A percentile compares a stretch with the other conserved stretches of the same genome.
Conservation (phyloP, 139 green algal genomes). For the Chlorella sp. region DNA sequence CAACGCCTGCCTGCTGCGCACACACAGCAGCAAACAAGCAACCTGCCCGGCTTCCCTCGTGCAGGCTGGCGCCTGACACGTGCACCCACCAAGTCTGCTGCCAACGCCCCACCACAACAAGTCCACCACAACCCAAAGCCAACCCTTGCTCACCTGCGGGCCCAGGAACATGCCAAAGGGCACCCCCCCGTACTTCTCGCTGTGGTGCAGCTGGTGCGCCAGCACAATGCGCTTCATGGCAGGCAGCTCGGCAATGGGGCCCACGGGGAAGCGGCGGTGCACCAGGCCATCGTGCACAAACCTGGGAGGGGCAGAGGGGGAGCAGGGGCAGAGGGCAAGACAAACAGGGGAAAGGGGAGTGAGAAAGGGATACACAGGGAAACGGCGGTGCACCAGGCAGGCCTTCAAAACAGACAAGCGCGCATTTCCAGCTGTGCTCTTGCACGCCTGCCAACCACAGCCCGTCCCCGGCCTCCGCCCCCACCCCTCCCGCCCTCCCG, state of each 20-base stretch:
- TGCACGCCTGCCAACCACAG: neutral
- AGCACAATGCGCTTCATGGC: conserved; percentile 87
- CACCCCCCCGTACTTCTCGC: conserved; percentile 92
- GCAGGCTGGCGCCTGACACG: neutral
- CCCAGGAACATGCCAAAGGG: conserved; percentile 97
- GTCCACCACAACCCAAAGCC: neutral
- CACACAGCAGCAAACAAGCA: too few relatives aligned
- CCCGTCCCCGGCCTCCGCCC: neutral
- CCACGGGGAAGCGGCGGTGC: conserved; percentile 93
- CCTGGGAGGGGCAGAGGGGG: neutral
- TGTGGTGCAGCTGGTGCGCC: conserved; percentile 96
- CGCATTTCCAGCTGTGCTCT: too few relatives aligned
- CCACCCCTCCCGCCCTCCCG: neutral
- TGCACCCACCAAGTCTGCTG: neutral
- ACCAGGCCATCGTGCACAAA: conserved; percentile 98
- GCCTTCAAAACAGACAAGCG: too few relatives aligned
- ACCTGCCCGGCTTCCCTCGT: neutral
- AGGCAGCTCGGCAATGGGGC: conserved; percentile 89
- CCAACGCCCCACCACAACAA: neutral
- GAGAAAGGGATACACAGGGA: neutral
- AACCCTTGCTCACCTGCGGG: conserved; percentile 58
- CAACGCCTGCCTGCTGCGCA: too few relatives aligned
- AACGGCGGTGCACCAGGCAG: too few relatives aligned
- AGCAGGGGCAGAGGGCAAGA: neutral
- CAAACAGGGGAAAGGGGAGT: too few relatives aligned